Conservation (phyloP, 495 filamentous ascomycete species). For the Opeltia flavorubescens region DNA sequence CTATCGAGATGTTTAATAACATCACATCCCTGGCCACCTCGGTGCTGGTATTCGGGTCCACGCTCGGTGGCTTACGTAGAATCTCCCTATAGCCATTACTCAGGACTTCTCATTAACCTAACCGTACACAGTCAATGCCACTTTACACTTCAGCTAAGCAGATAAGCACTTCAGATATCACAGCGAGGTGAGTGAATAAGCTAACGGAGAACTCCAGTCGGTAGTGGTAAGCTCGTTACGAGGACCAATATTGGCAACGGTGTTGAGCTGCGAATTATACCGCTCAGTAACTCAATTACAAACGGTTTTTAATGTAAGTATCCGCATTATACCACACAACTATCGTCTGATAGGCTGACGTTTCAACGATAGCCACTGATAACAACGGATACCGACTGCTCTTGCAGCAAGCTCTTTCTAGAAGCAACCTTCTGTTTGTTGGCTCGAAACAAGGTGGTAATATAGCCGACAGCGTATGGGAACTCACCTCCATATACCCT, state of each 20-base stretch:
- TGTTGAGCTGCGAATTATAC: neutral
- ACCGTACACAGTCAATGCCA: too few species aligned
- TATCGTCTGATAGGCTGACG: neutral
- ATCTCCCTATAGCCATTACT: too few species aligned
- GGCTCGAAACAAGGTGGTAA: slow-evolving; percentile 30
- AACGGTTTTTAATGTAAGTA: slow-evolving; percentile 30
- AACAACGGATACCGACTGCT: slow-evolving; percentile 42
- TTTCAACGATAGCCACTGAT: slow-evolving; percentile 16
- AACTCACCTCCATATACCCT: neutral
- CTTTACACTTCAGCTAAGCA: too few species aligned
- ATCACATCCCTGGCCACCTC: too few species aligned
- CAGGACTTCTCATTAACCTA: too few species aligned
- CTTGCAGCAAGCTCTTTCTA: slow-evolving; percentile 23
- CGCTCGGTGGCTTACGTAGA: too few species aligned
- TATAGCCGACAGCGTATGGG: slow-evolving; percentile 15
- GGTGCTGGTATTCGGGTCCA: too few species aligned
- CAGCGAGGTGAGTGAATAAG: too few species aligned
- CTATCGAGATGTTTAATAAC: too few species aligned
- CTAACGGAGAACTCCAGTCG: neutral
- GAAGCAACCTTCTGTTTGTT: slow-evolving; percentile 22
- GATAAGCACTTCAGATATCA: too few species aligned
- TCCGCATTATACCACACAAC: too few species aligned
- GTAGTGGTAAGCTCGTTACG: neutral
- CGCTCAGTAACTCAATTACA: slow-evolving; percentile 36
- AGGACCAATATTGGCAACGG: neutral